These are phyloP conservation scores for Blastosporella zonata DNA, from an alignment of 1,284 basidiomycete species.

Conservation along the genomic window DNA sequence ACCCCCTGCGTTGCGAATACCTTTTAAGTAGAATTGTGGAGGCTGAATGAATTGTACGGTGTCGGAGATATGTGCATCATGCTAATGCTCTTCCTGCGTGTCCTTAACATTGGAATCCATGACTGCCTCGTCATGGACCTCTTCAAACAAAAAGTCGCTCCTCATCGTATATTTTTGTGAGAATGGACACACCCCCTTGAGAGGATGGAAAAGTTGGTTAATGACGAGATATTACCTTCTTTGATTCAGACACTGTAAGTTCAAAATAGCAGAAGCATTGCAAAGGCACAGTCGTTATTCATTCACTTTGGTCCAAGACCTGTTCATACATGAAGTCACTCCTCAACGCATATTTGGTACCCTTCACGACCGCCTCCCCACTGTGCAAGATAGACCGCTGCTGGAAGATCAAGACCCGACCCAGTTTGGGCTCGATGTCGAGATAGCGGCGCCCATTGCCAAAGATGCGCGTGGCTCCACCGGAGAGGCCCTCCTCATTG, in stretches of 20 bases:
- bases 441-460: conserved; percentile 17
- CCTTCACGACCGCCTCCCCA: conserved; percentile 32
- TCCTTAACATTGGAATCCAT: too few species aligned
- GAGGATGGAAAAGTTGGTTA: background rate
- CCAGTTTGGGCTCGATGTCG: conserved; percentile 34
- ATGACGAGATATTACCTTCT: background rate
- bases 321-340: conserved; percentile 32
- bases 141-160: conserved; percentile 32
- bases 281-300: too few species aligned
- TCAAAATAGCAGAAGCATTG: too few species aligned
- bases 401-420: conserved; percentile 37
- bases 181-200: too few species aligned
- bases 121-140: too few species aligned
- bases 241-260: too few species aligned
- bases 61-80: too few species aligned
- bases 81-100: too few species aligned
- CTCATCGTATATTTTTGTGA: conserved; percentile 34
- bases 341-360: conserved; percentile 32
- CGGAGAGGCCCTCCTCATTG: conserved; percentile 29
- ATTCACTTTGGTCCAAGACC: background rate
- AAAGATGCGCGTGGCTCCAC: conserved; percentile 34
- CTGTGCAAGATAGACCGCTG: conserved; percentile 31
- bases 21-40: too few species aligned
- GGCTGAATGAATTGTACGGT: too few species aligned
- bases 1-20: too few species aligned